Evolutionary conservation across 2,329 filamentous ascomycete genomes (phyloP).

Genomic region (Aspergillus sp.): DNA sequence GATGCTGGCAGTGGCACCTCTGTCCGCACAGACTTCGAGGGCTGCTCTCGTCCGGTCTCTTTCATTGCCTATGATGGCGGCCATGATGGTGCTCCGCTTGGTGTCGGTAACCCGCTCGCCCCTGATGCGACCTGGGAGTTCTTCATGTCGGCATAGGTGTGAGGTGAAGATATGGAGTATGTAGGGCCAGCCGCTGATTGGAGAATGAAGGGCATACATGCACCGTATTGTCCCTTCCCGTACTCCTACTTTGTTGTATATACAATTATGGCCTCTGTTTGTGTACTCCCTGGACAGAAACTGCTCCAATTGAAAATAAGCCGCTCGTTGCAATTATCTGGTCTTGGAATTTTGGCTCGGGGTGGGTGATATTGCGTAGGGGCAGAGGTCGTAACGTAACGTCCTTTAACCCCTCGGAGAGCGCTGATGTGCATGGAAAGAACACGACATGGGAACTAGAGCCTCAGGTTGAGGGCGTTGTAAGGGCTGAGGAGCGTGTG

Average conservation of each 20-base stretch:
- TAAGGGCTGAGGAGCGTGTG: too few species aligned
- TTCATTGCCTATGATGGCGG: conserved; percentile 17
- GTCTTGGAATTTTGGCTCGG: too few species aligned
- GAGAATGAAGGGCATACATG: not conserved
- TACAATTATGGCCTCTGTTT: not conserved
- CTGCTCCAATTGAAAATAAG: not conserved
- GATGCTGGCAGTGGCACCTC: conserved; percentile 5
- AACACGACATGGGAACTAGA: too few species aligned
- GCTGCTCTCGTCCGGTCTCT: conserved; percentile 13
- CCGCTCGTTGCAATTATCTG: not conserved
- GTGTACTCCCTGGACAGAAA: not conserved
- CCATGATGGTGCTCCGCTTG: conserved; percentile 13
- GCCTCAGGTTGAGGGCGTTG: too few species aligned
- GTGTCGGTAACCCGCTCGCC: conserved; percentile 10
- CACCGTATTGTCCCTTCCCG: not conserved
- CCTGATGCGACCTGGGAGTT: conserved; percentile 17
- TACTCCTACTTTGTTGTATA: too few species aligned
- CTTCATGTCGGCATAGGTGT: conserved; percentile 8
- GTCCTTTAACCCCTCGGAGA: too few species aligned
- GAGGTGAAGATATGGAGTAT: too few species aligned
- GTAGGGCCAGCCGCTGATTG: not conserved
- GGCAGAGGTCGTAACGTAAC: too few species aligned
- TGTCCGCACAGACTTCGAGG: conserved; percentile 11
- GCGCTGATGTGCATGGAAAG: too few species aligned
- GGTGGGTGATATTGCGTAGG: too few species aligned